Conservation (phyloP, 768 basidiomycete genomes). For the Dioszegia hungarica region DNA sequence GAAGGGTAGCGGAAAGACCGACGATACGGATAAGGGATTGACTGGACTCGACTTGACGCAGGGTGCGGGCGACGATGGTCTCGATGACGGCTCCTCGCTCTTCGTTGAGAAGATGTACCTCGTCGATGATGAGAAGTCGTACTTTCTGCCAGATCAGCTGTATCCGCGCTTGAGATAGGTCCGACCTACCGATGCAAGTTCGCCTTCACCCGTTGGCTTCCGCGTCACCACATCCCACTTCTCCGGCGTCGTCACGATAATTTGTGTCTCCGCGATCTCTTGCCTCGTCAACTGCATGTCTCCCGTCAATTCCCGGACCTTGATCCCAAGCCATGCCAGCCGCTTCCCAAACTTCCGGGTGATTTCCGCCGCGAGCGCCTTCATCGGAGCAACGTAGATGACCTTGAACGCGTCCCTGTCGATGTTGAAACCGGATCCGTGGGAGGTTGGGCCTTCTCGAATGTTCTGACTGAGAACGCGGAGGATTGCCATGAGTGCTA, state of each 20-base stretch:
- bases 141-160: conserved; percentile 59
- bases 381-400: conserved; percentile 99
- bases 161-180: not conserved
- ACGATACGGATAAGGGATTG: conserved; percentile 95
- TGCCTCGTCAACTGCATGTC: conserved; percentile 96
- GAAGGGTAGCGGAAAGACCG: conserved; percentile 86
- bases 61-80: conserved; percentile 90
- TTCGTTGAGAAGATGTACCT: conserved; percentile 94
- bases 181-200: conserved; percentile 74
- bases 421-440: conserved; percentile 54
- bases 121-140: conserved; percentile 93
- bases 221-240: conserved; percentile 99
- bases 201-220: conserved; percentile 93
- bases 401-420: conserved; percentile 78
- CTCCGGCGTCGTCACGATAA: conserved; percentile 97
- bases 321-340: conserved; percentile 77
- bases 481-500: conserved; percentile 88
- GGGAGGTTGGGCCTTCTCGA: conserved; percentile 8
- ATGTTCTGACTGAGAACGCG: conserved; percentile 76
- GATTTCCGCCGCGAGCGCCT: conserved; percentile 92
- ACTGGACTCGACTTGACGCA: conserved; percentile 91
- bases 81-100: conserved; percentile 98
- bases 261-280: conserved; percentile 90
- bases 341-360: conserved; percentile 87
- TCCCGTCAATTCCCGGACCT: conserved; percentile 87